phyloP scores from a whole-genome alignment of 805 yeast genomes.

The Candida loeiensis region DNA sequence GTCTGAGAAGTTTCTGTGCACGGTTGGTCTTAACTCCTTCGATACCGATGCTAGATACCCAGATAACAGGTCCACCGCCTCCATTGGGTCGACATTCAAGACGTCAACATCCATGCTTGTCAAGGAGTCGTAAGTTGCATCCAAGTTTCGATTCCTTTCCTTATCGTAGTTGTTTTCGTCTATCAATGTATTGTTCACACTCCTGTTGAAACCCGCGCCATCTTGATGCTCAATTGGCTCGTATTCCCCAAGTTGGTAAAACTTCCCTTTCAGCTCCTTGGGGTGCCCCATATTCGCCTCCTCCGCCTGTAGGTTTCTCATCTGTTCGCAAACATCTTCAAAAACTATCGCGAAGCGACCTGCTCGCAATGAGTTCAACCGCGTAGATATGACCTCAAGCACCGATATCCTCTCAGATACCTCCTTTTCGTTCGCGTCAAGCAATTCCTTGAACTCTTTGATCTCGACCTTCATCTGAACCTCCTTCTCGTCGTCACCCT shows the following conservation, averaged over 20 bases:
- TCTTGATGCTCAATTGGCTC: background rate
- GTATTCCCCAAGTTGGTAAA: background rate
- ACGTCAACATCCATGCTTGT: slow-evolving; percentile 11
- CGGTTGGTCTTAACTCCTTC: slow-evolving; percentile 9
- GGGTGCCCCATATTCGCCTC: too few relatives aligned
- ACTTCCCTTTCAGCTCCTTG: background rate
- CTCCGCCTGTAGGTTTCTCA: background rate
- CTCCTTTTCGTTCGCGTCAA: slow-evolving; percentile 2
- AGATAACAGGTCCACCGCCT: slow-evolving; percentile 14
- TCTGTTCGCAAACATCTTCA: background rate
- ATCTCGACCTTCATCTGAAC: background rate
- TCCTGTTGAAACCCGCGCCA: background rate
- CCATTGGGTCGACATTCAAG: slow-evolving; percentile 12
- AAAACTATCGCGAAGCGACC: background rate
- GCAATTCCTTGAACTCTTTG: slow-evolving; percentile 4
- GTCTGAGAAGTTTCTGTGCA: slow-evolving; percentile 13
- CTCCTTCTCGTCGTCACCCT: background rate
- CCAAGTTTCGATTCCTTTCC: slow-evolving; percentile 12
- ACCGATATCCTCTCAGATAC: background rate
- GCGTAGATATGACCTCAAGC: slow-evolving; percentile 5
- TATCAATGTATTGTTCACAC: slow-evolving; percentile 8
- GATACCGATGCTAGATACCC: slow-evolving; percentile 15
- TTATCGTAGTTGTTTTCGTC: slow-evolving; percentile 4
- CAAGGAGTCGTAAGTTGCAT: slow-evolving; percentile 16
- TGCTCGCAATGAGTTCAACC: slow-evolving; percentile 4